Base-by-base conservation (phyloP, 2,329 filamentous ascomycete genomes). In the Albifimbria verrucaria region DNA sequence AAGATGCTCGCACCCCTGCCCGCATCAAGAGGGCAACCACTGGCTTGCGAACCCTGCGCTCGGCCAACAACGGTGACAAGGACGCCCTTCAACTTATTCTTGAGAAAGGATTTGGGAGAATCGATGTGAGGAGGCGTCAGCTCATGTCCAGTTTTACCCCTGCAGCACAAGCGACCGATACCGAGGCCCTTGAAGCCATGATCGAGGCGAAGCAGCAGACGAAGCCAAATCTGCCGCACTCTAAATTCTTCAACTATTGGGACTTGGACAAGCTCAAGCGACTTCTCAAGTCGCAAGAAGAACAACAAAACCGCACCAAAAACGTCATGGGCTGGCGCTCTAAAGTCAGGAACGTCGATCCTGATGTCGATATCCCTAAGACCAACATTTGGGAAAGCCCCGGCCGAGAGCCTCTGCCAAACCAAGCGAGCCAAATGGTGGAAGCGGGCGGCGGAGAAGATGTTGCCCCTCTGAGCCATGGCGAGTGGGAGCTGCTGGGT, bases 401-500 rank as follows among this genome's bases (percentile, higher is more conserved):
- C 0, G 65, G 77, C 2, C 54, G 71, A 3, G 58, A 68, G 5
- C 43, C 60, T 77, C 1, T 59, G 67, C 7, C 68, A 72, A n/a
- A 72, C 71, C 10, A 78, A 78, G 54, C 60, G 69, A 46, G 75
- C 70, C 24, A 71, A 66, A 21, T 79, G 77, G 69, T 87, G 80
- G 78, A 73, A 66, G 36, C 52, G 52, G 4, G 61, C 72, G 17
- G 67, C 77, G 1, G 64, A 73, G 12, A 79, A 76, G 54, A 56
- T 83, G 7, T 68, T 82, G 59, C 79, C 81, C n/a, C 84, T 84
- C 0, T 53, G 87, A 17, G 73, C 74, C 7, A 68, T 64, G 68
- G 71, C 18, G 81, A 86, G 61, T 87, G 82, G 82, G 72, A 85
- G 15, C 62, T 75, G 15, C 65, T 87, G n/a, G 66, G 66, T n/a